A percentile compares a stretch with the other conserved stretches of the same genome.
Evolutionary conservation across 2,329 filamentous ascomycete species (phyloP).

Genomic region (Epichloe aotearoae): DNA sequence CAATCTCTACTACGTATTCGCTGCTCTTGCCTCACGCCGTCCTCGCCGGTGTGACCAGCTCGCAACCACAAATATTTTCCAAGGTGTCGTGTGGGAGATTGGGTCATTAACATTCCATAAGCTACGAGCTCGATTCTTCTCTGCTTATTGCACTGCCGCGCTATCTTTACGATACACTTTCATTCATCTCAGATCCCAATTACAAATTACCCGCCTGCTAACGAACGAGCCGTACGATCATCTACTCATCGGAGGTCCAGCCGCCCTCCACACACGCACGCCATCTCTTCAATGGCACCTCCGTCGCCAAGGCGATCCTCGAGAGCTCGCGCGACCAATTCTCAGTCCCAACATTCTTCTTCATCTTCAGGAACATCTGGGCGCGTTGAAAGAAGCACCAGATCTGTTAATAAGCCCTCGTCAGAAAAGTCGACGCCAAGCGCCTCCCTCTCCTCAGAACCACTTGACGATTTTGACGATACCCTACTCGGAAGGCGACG

Average conservation of each 20-base stretch:
- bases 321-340: slow-evolving; percentile 70
- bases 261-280: slow-evolving; percentile 14
- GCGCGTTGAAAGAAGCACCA: slow-evolving; percentile 61
- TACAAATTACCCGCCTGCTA: background rate
- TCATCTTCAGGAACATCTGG: slow-evolving; percentile 67
- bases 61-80: slow-evolving; percentile 3
- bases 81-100: background rate
- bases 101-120: slow-evolving; percentile 8
- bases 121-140: slow-evolving; percentile 12
- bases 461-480: slow-evolving; percentile 55
- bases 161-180: background rate
- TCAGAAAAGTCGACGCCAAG: slow-evolving; percentile 68
- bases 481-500: slow-evolving; percentile 63
- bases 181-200: background rate
- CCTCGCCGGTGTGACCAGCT: slow-evolving; percentile 7
- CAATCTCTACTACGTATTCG: slow-evolving; percentile 1
- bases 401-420: slow-evolving; percentile 57
- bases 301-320: slow-evolving; percentile 75
- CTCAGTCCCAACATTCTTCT: slow-evolving; percentile 64
- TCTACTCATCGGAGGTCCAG: slow-evolving; percentile 7
- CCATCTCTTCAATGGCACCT: slow-evolving; percentile 42
- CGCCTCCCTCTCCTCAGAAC: slow-evolving; percentile 57
- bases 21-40: slow-evolving; percentile 4
- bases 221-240: background rate
- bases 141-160: background rate